A percentile compares a stretch with the other conserved stretches of the same genome.
phyloP scores from a whole-genome alignment of 2,329 filamentous ascomycete genomes.

The Fusarium sp. region DNA sequence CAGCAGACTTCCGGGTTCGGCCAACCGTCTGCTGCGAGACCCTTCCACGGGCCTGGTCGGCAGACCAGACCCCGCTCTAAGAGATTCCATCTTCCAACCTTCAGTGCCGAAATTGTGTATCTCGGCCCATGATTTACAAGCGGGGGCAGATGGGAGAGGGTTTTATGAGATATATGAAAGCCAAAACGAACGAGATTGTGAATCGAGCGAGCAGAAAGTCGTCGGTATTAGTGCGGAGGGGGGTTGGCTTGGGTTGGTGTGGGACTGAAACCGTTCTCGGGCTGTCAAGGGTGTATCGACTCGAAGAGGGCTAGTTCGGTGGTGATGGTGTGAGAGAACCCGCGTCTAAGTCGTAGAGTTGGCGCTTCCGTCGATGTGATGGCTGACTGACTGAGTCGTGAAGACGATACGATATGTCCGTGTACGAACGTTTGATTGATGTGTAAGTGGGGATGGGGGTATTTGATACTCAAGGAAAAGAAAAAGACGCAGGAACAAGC shows the following conservation, averaged over 20 bases:
- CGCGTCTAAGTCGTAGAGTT: slow-evolving; percentile 38
- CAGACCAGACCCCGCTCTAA: slow-evolving; percentile 52
- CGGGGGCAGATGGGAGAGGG: slow-evolving; percentile 4
- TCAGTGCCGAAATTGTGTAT: slow-evolving; percentile 31
- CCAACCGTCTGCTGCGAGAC: slow-evolving; percentile 43
- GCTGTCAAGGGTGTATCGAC: slow-evolving; percentile 34
- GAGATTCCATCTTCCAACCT: slow-evolving; percentile 55
- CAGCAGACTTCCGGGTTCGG: slow-evolving; percentile 33
- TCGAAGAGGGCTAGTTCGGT: slow-evolving; percentile 39
- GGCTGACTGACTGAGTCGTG: slow-evolving; percentile 26
- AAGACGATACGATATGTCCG: slow-evolving; percentile 12
- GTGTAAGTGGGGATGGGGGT: slow-evolving; percentile 33
- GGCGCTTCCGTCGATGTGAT: slow-evolving; percentile 39
- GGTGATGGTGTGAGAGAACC: slow-evolving; percentile 40
- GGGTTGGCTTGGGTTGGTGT: slow-evolving; percentile 36
- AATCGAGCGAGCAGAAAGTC: slow-evolving; percentile 34
- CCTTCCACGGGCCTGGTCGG: slow-evolving; percentile 52
- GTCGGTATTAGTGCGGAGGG: slow-evolving; percentile 44
- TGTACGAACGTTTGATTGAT: slow-evolving; percentile 20
- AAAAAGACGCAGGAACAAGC: slow-evolving; percentile 22
- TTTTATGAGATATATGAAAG: slow-evolving; percentile 30
- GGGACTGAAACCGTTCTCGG: slow-evolving; percentile 35
- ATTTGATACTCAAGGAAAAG: slow-evolving; percentile 6
- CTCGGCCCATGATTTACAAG: slow-evolving; percentile 36
- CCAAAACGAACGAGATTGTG: slow-evolving; percentile 26